phyloP scores from a whole-genome alignment of 2,329 filamentous ascomycete species.

The Ceratocystis albifundus region DNA sequence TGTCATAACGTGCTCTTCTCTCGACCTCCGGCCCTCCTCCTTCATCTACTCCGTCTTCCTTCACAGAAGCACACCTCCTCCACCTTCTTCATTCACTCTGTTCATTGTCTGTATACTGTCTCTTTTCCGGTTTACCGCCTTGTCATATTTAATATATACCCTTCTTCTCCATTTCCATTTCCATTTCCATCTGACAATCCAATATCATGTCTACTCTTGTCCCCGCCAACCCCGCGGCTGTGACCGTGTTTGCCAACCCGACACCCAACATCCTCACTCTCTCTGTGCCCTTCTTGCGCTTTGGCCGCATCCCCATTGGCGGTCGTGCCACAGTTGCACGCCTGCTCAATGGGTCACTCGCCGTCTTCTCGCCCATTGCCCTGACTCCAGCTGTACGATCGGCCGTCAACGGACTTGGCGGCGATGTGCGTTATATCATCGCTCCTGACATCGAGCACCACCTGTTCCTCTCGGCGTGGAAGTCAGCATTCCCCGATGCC shows the following conservation, averaged over 20 bases:
- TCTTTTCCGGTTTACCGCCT: background rate
- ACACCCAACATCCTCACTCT: slow-evolving; percentile 67
- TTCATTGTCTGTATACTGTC: background rate
- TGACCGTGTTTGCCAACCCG: slow-evolving; percentile 83
- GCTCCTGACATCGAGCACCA: slow-evolving; percentile 90
- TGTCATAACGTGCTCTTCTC: too few species aligned
- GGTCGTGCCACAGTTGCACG: slow-evolving; percentile 78
- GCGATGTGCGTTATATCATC: slow-evolving; percentile 68
- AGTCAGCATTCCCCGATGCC: slow-evolving; percentile 63
- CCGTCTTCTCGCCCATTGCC: slow-evolving; percentile 84
- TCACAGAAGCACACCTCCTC: too few species aligned
- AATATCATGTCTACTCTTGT: slow-evolving; percentile 36
- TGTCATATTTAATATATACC: background rate
- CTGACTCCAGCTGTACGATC: slow-evolving; percentile 62
- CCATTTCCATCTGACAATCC: background rate
- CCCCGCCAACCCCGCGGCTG: slow-evolving; percentile 59
- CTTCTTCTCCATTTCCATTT: background rate
- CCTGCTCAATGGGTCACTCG: slow-evolving; percentile 63
- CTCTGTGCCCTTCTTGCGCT: slow-evolving; percentile 73
- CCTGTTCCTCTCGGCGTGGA: slow-evolving; percentile 83
- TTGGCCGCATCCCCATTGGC: slow-evolving; percentile 69
- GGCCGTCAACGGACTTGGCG: slow-evolving; percentile 53
- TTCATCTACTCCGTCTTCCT: too few species aligned
- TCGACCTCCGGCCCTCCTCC: too few species aligned
- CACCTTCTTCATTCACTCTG: background rate